Base-by-base conservation (phyloP, 2,329 filamentous ascomycete genomes). In the Pseudogymnoascus sp. region DNA sequence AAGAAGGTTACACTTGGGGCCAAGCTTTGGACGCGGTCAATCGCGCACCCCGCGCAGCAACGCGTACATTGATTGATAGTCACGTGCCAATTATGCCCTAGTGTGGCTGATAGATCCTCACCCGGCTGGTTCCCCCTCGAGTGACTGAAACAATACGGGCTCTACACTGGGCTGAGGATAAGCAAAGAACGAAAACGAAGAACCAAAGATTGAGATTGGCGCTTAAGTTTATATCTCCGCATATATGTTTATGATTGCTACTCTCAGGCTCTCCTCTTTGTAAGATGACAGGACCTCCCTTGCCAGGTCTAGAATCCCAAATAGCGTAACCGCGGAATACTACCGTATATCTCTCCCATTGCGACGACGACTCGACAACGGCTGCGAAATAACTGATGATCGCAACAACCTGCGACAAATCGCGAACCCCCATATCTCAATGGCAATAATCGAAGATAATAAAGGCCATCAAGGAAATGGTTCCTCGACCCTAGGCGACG, bases 371-470 rank as follows among this genome's bases (percentile, higher is more conserved):
- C 50, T 33, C 26, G 29, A 33, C 50, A 56, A 21, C 50, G 11
- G 29, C 13, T 35, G 29, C 50, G 29, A 13, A 56, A 56, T 21
- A 56, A 35, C 29, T 56, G 29, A 35, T 56, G 29, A 13, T 35
- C 50, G 50, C 50, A 56, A 56, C 50, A 56, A 15, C 9, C 29
- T 33, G 50, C 10, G 50, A 33, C 29, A 33, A 35, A 56, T 56
- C 7, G 29, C 29, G 50, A 56, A 19, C 2, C 17, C n/a, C 17
- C 29, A 15, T 35, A 56, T 56, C 26, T 4, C 50, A 56, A 56
- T 56, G 50, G 50, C 50, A 35, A 56, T 4, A 21, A 56, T 56
- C 29, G 50, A 56, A 56, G 50, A 56, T 56, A 35, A 21, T 56
- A 56, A 56, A 56, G 50, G 15, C 50, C 50, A 56, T 19, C 10